phyloP scores from a whole-genome alignment of 1,284 basidiomycete genomes.

The Apiotrichum porosum region DNA sequence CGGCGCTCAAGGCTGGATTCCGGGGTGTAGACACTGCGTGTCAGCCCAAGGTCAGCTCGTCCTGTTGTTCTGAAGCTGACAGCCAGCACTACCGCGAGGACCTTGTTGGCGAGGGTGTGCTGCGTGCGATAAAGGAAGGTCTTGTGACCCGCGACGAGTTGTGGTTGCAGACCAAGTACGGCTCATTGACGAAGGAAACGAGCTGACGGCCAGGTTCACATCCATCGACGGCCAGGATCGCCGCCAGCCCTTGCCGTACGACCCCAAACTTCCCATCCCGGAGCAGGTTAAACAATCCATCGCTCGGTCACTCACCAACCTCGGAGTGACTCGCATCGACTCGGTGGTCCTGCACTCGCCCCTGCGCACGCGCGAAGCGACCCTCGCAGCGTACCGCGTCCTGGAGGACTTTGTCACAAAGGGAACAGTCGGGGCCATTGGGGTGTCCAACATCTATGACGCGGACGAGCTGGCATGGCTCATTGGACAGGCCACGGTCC shows the following conservation, averaged over 20 bases:
- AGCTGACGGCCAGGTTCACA: slow-evolving; percentile 57
- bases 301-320: slow-evolving; percentile 59
- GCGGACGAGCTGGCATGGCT: slow-evolving; percentile 56
- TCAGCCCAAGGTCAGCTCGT: slow-evolving; percentile 56
- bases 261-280: slow-evolving; percentile 54
- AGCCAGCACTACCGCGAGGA: slow-evolving; percentile 56
- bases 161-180: slow-evolving; percentile 71
- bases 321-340: slow-evolving; percentile 66
- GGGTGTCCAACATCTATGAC: slow-evolving; percentile 72
- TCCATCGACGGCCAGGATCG: slow-evolving; percentile 65
- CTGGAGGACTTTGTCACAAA: slow-evolving; percentile 60
- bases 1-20: slow-evolving; percentile 68
- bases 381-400: slow-evolving; percentile 61
- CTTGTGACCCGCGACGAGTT: slow-evolving; percentile 59
- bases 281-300: slow-evolving; percentile 65
- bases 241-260: slow-evolving; percentile 66
- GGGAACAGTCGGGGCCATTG: slow-evolving; percentile 61
- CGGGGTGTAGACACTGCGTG: slow-evolving; percentile 76
- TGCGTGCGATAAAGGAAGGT: slow-evolving; percentile 55
- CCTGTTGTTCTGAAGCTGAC: not conserved
- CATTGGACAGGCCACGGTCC: slow-evolving; percentile 50
- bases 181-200: not conserved
- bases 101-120: slow-evolving; percentile 66
- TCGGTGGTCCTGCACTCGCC: slow-evolving; percentile 72
- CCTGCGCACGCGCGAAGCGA: slow-evolving; percentile 56